A percentile compares a stretch with the other conserved stretches of the same genome.
Conservation (phyloP, 2,329 filamentous ascomycete species). For the Exophiala aquamarina region DNA sequence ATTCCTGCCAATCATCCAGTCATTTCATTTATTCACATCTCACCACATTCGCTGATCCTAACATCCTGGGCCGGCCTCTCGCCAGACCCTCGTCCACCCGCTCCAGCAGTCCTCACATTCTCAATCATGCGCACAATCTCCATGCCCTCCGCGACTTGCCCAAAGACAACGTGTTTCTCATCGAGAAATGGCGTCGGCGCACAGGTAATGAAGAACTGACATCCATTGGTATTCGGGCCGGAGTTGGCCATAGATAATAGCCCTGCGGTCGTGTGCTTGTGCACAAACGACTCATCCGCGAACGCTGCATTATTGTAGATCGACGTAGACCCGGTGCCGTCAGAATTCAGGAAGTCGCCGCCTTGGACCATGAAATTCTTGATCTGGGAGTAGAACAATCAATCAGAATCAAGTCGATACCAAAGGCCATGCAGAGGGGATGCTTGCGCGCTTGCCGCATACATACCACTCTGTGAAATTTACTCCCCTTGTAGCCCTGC, state of each 20-base stretch:
- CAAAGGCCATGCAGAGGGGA: background rate
- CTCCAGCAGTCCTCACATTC: constrained; percentile 76
- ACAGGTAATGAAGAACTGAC: constrained; percentile 96
- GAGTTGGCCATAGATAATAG: constrained; percentile 96
- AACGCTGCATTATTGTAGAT: constrained; percentile 88
- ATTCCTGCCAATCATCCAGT: no score
- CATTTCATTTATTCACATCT: constrained; percentile 64
- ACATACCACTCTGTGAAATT: constrained; percentile 88
- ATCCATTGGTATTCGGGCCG: constrained; percentile 89
- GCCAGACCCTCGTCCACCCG: constrained; percentile 22
- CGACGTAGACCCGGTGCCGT: constrained; percentile 82
- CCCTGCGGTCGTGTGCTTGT: constrained; percentile 77
- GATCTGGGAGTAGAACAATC: constrained; percentile 58
- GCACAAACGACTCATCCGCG: constrained; percentile 82
- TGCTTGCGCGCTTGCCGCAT: background rate
- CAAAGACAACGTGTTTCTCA: constrained; percentile 93
- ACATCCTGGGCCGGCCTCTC: constrained; percentile 87
- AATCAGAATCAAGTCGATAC: background rate
- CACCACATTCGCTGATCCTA: constrained; percentile 80
- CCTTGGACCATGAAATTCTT: constrained; percentile 97
- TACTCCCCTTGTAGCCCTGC: constrained; percentile 91
- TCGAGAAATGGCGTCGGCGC: constrained; percentile 84
- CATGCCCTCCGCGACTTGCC: constrained; percentile 80
- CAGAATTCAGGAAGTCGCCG: constrained; percentile 90
- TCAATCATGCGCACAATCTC: constrained; percentile 92